A percentile compares a stretch with the other conserved stretches of the same genome.
Conservation (phyloP, 768 basidiomycete species). For the Russula sp. region DNA sequence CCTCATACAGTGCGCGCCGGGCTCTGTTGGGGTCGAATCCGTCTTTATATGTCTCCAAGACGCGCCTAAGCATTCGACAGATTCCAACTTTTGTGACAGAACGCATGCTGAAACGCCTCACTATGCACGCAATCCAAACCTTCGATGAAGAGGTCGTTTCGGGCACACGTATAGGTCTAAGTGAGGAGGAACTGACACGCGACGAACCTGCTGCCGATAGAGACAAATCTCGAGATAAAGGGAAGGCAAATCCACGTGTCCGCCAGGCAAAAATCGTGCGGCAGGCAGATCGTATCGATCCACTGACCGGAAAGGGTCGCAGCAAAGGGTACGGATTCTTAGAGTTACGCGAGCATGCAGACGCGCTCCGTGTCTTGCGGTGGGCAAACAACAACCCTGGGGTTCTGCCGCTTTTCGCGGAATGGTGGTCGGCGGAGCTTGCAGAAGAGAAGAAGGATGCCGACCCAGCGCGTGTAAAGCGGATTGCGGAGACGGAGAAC, state of each 20-base stretch:
- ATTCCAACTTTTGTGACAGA: constrained; percentile 88
- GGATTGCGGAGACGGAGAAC: constrained; percentile 47
- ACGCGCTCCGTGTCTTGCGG: constrained; percentile 83
- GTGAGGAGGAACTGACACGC: constrained; percentile 57
- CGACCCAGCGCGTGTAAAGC: constrained; percentile 46
- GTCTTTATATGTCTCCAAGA: constrained; percentile 88
- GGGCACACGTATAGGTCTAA: constrained; percentile 52
- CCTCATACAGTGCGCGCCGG: constrained; percentile 80
- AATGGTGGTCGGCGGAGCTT: constrained; percentile 83
- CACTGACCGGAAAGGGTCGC: constrained; percentile 76
- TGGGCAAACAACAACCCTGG: constrained; percentile 90
- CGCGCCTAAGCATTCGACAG: constrained; percentile 89
- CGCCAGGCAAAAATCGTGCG: constrained; percentile 87
- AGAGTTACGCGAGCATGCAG: constrained; percentile 80
- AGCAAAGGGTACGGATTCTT: constrained; percentile 96
- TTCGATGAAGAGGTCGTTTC: constrained; percentile 76
- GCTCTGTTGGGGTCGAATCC: constrained; percentile 85
- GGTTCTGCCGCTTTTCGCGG: constrained; percentile 54
- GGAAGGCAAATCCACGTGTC: constrained; percentile 27
- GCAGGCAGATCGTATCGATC: constrained; percentile 82
- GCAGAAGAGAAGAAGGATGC: constrained; percentile 41
- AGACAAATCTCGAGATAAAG: constrained; percentile 28
- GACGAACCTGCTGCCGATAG: constrained; percentile 20
- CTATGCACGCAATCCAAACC: constrained; percentile 66
- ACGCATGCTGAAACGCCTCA: constrained; percentile 80